Base-by-base conservation (phyloP, 345 rosid genomes). In the Noccaea bulbosa region DNA sequence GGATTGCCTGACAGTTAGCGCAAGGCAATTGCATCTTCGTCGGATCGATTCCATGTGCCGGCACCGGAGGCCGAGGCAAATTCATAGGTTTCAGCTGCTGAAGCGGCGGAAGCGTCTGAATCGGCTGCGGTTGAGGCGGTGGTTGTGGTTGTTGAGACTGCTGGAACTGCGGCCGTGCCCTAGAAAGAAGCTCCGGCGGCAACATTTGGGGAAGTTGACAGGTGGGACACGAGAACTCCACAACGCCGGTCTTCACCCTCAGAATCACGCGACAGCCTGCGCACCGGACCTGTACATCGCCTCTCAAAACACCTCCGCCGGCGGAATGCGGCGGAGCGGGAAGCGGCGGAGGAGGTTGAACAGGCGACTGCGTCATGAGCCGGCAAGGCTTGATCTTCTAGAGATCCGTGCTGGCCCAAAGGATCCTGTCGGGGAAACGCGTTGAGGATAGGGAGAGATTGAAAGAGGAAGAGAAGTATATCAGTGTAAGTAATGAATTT, bases 1-100 rank as follows among this genome's bases (percentile, higher is more conserved):
- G 87, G 35, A 93, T 83, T 33, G 98, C 97, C 86, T 85, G 89
- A 81, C 98, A 93, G 77, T 86, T 82, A 38, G 90, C 96, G 71
- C 98, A 93, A 8, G 98, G 97, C 47, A 93, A 84, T 76, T 93
- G 98, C 83, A 91, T 89, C 97, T 93, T 93, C 72, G 94, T 78
- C 32, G 96, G 97, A 83, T 93, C 97, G 91, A 93, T 87, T 62
- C 98, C 98, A 44, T 88, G 97, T 0, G 98, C 96, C 37, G 90
- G 92, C 41, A 81, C 87, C 5, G 80, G 83, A 12, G 77, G 80
- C 8, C 80, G 74, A 1, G 65, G 66, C 11, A 73, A 20, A 45
- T 66, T 65, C 6, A 62, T 41, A 48, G 60, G 70, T 57, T 78
- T 73, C 22, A 71, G 60, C 49, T 77, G 80, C 72, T 48, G 81